Evolutionary conservation across 441 rosid genomes (phyloP), one percentile per base, ranked within the genome.

Genomic region (Brassica hybrid): DNA sequence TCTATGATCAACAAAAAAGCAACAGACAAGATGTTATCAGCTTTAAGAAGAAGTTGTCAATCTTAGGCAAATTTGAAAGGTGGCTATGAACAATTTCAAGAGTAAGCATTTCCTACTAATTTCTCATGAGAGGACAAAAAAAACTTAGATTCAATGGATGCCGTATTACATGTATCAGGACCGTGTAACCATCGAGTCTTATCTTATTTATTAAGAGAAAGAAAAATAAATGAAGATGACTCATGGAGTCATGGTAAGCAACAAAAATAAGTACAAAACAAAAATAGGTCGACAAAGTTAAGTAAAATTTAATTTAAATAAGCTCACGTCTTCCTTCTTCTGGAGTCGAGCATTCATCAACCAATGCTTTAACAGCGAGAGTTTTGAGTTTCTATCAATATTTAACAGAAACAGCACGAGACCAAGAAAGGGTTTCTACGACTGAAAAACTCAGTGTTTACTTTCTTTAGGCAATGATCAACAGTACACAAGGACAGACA

Each of bases 1-100:
- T 66, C 65, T 43, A 75, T 67, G 67, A 59, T 74, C 68, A 70
- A 75, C 52, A 32, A 65, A 65, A 79, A 75, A 23, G 57, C 3
- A 75, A 80, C 65, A 67, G 77, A 75, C 80, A 75, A 75, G 80
- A 48, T 80, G 68, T 71, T 48, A 65, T 65, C 76, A 74, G 27
- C 18, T 65, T 52, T 48, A 59, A 65, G 73, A 69, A 64, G 72
- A 75, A 66, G 19, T 71, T 36, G 54, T 75, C 66, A 27, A 52
- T 71, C 61, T 66, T 64, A 75, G 83, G 83, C 25, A 80, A 69
- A 62, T 73, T 9, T 70, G 78, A 79, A 64, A 74, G 75, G 63
- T 63, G 62, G 45, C 17, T 67, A 62, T 68, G 27, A 50, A 56
- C 12, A 68, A 56, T 60, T 63, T 69, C 56, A 38, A 74, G 67